phyloP scores from a whole-genome alignment of 2,329 filamentous ascomycete species.

The Exutisphaerella laricina region DNA sequence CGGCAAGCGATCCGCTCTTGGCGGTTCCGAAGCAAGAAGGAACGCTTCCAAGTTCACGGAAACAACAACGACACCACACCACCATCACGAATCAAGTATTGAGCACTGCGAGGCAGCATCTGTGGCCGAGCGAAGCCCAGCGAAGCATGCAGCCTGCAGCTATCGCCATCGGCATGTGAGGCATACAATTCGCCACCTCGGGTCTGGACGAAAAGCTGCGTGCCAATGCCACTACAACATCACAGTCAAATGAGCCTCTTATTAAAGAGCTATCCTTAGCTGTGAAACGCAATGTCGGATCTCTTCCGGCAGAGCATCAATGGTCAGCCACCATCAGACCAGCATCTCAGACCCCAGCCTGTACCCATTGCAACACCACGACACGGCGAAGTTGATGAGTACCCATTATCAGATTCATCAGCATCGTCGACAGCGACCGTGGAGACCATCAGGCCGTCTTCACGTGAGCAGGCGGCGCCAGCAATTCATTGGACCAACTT shows the following conservation, averaged over 20 bases:
- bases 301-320: constrained; percentile 24
- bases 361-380: constrained; percentile 16
- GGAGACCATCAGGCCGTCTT: constrained; percentile 33
- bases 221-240: constrained; percentile 4
- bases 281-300: constrained; percentile 24
- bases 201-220: not conserved
- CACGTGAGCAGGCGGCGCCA: constrained; percentile 44
- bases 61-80: no score
- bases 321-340: constrained; percentile 5
- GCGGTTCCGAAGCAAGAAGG: no score
- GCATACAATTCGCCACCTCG: not conserved
- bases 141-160: no score
- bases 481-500: constrained; percentile 81
- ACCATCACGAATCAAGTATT: no score
- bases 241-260: constrained; percentile 1
- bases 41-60: no score
- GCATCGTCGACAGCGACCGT: constrained; percentile 86
- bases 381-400: constrained; percentile 31
- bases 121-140: no score
- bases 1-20: no score
- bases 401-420: constrained; percentile 60
- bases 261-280: constrained; percentile 3
- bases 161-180: constrained; percentile 6
- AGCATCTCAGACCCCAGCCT: constrained; percentile 18
- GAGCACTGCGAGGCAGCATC: no score